Conservation (phyloP, 805 yeast genomes). For the Debaryomyces hansenii region DNA sequence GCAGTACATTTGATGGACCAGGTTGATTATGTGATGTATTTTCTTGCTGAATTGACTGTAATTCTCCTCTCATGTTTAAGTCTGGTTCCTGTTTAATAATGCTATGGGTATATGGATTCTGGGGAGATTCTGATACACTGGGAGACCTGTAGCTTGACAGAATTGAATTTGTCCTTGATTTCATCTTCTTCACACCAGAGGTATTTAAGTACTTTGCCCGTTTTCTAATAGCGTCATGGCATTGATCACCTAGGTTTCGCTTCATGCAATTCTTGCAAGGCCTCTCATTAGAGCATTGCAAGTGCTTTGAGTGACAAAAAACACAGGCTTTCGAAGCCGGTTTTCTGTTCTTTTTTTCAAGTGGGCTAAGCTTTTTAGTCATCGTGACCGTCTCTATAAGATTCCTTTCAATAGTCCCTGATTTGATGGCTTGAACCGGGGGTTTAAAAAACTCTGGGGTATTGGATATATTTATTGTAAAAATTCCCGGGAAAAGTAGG, state of each 20-base stretch:
- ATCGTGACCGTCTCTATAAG: slow-evolving; percentile 26
- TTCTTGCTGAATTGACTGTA: not conserved
- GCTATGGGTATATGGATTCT: not conserved
- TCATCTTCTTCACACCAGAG: not conserved
- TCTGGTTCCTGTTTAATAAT: not conserved
- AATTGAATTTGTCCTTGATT: not conserved
- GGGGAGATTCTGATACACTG: not conserved
- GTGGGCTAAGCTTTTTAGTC: slow-evolving; percentile 61
- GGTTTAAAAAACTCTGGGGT: not conserved
- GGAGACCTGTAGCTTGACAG: not conserved
- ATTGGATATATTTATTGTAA: not conserved
- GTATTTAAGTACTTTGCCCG: slow-evolving; percentile 39
- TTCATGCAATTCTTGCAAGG: slow-evolving; percentile 74
- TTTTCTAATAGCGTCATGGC: slow-evolving; percentile 61
- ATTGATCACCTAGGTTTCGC: slow-evolving; percentile 53
- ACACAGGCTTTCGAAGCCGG: slow-evolving; percentile 71
- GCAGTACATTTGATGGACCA: not conserved
- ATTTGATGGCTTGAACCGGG: not conserved
- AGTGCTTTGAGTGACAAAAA: slow-evolving; percentile 71
- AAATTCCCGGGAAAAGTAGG: not conserved
- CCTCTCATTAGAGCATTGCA: slow-evolving; percentile 67
- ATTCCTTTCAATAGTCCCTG: too few species aligned
- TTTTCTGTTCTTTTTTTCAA: slow-evolving; percentile 53
- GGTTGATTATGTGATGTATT: not conserved
- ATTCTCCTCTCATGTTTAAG: not conserved